Percentiles rank a stretch among this genome's conserved stretches.
Conservation (phyloP, 1,284 basidiomycete species). For the Athelia psychrophila region DNA sequence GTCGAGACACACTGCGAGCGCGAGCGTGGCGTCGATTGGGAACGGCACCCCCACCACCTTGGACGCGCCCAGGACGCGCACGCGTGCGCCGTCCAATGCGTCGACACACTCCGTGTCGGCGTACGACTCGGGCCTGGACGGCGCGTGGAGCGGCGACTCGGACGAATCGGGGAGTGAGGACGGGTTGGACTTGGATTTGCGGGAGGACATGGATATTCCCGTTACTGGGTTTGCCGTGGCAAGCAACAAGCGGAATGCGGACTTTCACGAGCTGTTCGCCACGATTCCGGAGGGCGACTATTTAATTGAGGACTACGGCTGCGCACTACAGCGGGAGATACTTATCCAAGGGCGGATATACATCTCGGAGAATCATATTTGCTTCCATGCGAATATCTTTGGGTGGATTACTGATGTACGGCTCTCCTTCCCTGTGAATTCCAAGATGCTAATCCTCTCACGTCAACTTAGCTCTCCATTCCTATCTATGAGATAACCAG, state of each 20-base stretch:
- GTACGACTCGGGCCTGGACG: background rate
- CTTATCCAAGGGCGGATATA: constrained; percentile 95
- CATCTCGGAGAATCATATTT: constrained; percentile 97
- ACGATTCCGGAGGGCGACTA: constrained; percentile 94
- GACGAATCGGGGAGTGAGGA: constrained; percentile 39
- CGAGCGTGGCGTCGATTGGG: background rate
- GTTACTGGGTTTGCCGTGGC: constrained; percentile 96
- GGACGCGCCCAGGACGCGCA: background rate
- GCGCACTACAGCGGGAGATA: constrained; percentile 94
- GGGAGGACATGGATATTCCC: constrained; percentile 64
- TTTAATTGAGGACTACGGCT: constrained; percentile 98
- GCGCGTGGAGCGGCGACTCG: background rate
- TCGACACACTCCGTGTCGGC: background rate
- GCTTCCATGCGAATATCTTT: constrained; percentile 99
- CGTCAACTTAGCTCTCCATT: constrained; percentile 70
- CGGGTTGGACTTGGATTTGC: constrained; percentile 48
- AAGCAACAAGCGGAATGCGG: constrained; percentile 90
- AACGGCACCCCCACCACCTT: background rate
- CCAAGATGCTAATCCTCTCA: constrained; percentile 1
- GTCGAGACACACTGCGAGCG: background rate
- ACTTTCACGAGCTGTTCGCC: constrained; percentile 93
- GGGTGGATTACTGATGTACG: constrained; percentile 97
- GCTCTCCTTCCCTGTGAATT: constrained; percentile 10
- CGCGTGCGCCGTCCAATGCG: background rate
- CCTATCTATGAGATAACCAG: constrained; percentile 89